Evolutionary conservation across 1,284 basidiomycete species (phyloP).

Genomic region (Ustilago trichophora): DNA sequence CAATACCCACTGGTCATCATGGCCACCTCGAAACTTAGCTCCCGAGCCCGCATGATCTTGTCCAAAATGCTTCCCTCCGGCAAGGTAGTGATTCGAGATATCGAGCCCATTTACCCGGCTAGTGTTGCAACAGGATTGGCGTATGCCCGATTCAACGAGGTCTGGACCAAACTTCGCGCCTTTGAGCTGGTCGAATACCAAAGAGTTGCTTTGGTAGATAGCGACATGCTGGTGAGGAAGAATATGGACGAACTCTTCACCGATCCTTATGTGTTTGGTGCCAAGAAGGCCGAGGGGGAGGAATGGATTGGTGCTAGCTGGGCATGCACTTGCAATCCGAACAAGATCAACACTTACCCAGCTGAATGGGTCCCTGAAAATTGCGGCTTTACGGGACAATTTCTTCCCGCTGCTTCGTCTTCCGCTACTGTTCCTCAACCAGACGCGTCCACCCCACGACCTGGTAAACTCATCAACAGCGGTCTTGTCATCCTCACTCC

Average conservation of each 20-base stretch:
- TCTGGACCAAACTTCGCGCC: constrained; percentile 64
- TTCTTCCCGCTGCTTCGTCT: constrained; percentile 66
- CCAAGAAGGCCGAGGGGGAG: constrained; percentile 68
- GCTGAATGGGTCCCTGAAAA: constrained; percentile 88
- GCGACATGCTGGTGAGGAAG: constrained; percentile 85
- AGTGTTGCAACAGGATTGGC: constrained; percentile 20
- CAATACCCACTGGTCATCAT: constrained; percentile 56
- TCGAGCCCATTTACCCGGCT: constrained; percentile 41
- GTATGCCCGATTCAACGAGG: constrained; percentile 55
- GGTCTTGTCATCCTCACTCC: constrained; percentile 89
- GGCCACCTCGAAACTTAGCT: constrained; percentile 41
- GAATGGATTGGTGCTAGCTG: constrained; percentile 81
- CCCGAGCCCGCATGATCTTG: constrained; percentile 27
- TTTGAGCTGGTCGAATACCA: constrained; percentile 67
- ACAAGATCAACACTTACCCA: constrained; percentile 83
- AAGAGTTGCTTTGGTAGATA: constrained; percentile 84
- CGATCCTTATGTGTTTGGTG: constrained; percentile 61
- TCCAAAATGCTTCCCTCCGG: constrained; percentile 23
- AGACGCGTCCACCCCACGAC: constrained; percentile 73
- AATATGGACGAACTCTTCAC: constrained; percentile 91
- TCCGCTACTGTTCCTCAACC: constrained; percentile 67
- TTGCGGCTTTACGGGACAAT: constrained; percentile 78
- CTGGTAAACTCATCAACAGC: constrained; percentile 83
- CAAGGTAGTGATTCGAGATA: constrained; percentile 28
- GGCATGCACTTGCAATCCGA: constrained; percentile 92